Percentiles rank a stretch among this genome's conserved stretches.
Conservation (phyloP, 2,329 filamentous ascomycete genomes). For the Calycina herbarum region DNA sequence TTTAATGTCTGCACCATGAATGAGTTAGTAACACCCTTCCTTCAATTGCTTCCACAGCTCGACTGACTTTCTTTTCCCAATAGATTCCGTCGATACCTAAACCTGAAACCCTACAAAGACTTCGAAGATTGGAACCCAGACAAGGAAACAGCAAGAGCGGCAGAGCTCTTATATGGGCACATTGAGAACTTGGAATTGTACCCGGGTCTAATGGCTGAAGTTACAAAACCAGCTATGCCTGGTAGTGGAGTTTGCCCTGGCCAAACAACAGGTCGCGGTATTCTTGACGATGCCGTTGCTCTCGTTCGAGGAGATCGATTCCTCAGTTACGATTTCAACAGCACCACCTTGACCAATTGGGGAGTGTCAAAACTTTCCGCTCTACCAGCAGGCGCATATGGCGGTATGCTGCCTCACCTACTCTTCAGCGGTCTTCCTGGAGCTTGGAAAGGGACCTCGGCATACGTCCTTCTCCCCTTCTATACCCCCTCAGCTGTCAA, state of each 20-base stretch:
- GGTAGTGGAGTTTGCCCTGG: conserved; percentile 48
- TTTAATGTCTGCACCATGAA: conserved; percentile 55
- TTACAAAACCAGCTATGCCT: conserved; percentile 52
- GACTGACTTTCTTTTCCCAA: conserved; percentile 7
- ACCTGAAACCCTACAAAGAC: conserved; percentile 48
- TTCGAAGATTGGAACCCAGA: conserved; percentile 55
- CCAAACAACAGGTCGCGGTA: conserved; percentile 46
- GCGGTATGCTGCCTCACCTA: conserved; percentile 46
- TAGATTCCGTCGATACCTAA: conserved; percentile 52
- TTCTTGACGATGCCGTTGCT: conserved; percentile 49
- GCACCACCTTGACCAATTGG: conserved; percentile 50
- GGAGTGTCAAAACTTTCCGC: conserved; percentile 46
- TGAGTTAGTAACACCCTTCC: conserved; percentile 40
- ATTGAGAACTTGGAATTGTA: conserved; percentile 58
- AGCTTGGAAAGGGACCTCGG: conserved; percentile 49
- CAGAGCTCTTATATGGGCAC: conserved; percentile 48
- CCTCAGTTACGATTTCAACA: conserved; percentile 50
- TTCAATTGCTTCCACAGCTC: background rate
- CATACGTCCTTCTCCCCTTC: conserved; percentile 50
- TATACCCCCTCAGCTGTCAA: conserved; percentile 50
- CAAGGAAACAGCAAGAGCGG: conserved; percentile 46
- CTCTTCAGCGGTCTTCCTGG: conserved; percentile 49
- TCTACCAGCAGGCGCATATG: conserved; percentile 44
- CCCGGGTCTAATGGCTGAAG: conserved; percentile 56
- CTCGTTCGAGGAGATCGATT: conserved; percentile 48